phyloP scores from a whole-genome alignment of 2,329 filamentous ascomycete genomes.

The Rhinocladiella similis region DNA sequence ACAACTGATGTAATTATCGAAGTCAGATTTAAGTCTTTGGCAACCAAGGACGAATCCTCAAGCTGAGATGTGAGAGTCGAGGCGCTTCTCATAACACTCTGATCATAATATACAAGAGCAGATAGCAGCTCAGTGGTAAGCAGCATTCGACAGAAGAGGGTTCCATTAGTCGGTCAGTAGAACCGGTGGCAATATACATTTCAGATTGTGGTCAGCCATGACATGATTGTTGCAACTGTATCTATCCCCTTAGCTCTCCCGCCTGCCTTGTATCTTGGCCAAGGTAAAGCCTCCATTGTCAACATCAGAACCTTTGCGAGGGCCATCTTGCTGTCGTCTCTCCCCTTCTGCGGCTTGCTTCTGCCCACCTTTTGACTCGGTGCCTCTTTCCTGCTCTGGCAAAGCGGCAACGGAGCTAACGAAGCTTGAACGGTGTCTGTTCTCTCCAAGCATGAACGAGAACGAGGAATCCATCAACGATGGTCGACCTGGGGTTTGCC shows the following conservation, averaged over 20 bases:
- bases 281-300: conserved; percentile 42
- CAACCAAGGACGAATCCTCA: too few relatives aligned
- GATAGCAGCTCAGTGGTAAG: too few relatives aligned
- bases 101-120: too few relatives aligned
- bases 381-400: conserved; percentile 44
- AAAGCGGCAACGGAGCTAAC: conserved; percentile 46
- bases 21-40: too few relatives aligned
- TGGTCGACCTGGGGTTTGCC: conserved; percentile 33
- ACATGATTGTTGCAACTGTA: too few relatives aligned
- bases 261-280: conserved; percentile 37
- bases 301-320: conserved; percentile 28
- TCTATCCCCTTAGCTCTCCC: conserved; percentile 4
- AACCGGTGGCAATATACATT: too few relatives aligned
- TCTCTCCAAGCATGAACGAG: conserved; percentile 52
- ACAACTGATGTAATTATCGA: too few relatives aligned
- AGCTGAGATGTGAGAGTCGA: too few relatives aligned
- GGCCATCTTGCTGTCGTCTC: conserved; percentile 28
- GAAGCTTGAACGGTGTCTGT: conserved; percentile 45
- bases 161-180: too few relatives aligned
- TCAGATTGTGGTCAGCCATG: too few relatives aligned
- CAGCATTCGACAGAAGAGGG: too few relatives aligned
- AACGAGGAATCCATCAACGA: conserved; percentile 49
- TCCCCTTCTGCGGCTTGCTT: conserved; percentile 30
- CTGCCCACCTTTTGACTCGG: conserved; percentile 33
- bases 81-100: too few relatives aligned